A percentile compares a stretch with the other conserved stretches of the same genome.
Evolutionary conservation across 2,329 filamentous ascomycete genomes (phyloP).

Genomic region (Diaporthe velutina): DNA sequence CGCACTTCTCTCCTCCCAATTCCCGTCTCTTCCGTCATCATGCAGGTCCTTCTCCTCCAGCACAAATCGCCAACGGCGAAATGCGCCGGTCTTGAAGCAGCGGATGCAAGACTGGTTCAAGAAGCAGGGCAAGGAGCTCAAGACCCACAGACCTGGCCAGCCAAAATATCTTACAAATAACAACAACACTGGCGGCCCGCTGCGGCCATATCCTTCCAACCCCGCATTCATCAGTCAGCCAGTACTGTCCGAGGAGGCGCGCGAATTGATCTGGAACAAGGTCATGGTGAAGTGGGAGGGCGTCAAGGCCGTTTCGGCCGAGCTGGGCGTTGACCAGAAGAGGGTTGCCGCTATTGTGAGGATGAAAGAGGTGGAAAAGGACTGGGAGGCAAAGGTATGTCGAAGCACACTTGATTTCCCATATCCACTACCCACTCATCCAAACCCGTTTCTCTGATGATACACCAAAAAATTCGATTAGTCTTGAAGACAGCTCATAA

Average conservation of each 20-base stretch:
- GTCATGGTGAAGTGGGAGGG: slow-evolving; percentile 76
- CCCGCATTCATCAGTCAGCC: slow-evolving; percentile 76
- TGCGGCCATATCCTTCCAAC: slow-evolving; percentile 81
- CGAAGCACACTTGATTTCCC: not conserved
- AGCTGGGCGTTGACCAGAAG: slow-evolving; percentile 83
- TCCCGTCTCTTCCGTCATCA: slow-evolving; percentile 25
- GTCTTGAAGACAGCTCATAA: slow-evolving; percentile 91
- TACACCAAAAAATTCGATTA: slow-evolving; percentile 90
- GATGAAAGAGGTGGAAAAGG: slow-evolving; percentile 87
- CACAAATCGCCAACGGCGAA: slow-evolving; percentile 51
- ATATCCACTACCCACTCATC: not conserved
- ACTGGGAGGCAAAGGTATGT: slow-evolving; percentile 82
- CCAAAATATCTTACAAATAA: slow-evolving; percentile 54
- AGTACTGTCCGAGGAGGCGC: slow-evolving; percentile 79
- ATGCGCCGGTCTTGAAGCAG: slow-evolving; percentile 52
- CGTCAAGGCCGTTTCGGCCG: slow-evolving; percentile 81
- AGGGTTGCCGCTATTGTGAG: slow-evolving; percentile 88
- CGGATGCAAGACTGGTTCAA: slow-evolving; percentile 55
- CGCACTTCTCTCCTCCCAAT: slow-evolving; percentile 28
- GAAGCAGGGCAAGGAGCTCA: slow-evolving; percentile 38
- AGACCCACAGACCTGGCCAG: slow-evolving; percentile 36
- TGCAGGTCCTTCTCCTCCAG: slow-evolving; percentile 56
- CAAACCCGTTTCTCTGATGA: slow-evolving; percentile 63
- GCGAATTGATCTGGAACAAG: slow-evolving; percentile 79
- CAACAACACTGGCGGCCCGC: slow-evolving; percentile 47